phyloP scores from a whole-genome alignment of 352 stramenopile genomes.

The Plasmopara halstedii region DNA sequence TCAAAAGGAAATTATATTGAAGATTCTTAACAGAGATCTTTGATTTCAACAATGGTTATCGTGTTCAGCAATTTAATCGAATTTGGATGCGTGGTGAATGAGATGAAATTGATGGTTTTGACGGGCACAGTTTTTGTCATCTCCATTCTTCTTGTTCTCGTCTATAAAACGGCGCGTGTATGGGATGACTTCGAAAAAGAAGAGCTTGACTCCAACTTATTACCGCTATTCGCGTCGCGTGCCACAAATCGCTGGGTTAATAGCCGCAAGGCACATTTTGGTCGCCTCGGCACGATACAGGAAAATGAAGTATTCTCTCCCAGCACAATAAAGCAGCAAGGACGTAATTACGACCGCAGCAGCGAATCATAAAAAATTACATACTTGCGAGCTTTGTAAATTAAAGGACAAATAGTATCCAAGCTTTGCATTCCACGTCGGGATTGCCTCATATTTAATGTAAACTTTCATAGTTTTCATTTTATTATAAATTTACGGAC shows the following conservation, averaged over 20 bases:
- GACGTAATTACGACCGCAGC: background rate
- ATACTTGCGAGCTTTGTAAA: constrained; percentile 8
- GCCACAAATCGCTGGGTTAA: constrained; percentile 57
- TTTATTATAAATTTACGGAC: no score
- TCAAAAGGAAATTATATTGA: background rate
- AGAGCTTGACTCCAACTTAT: constrained; percentile 26
- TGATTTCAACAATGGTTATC: constrained; percentile 42
- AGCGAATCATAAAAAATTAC: background rate
- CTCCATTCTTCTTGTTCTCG: constrained; percentile 59
- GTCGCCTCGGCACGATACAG: constrained; percentile 58
- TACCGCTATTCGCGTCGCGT: constrained; percentile 36
- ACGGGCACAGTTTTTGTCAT: constrained; percentile 63
- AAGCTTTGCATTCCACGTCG: constrained; percentile 14
- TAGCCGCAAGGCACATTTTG: constrained; percentile 53
- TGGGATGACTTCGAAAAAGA: constrained; percentile 55
- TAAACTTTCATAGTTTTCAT: constrained; percentile 15
- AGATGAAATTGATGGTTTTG: constrained; percentile 62
- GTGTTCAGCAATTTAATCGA: constrained; percentile 67
- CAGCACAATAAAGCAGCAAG: constrained; percentile 55
- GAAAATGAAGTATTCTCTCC: constrained; percentile 63
- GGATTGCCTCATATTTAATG: constrained; percentile 37
- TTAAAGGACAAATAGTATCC: constrained; percentile 27
- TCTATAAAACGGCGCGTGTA: constrained; percentile 67
- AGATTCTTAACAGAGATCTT: background rate
- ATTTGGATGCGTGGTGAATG: constrained; percentile 61